Percentiles rank a stretch among this genome's conserved stretches.
Evolutionary conservation across 2,329 filamentous ascomycete genomes (phyloP).

Genomic region (Emergomyces pasteurianus): DNA sequence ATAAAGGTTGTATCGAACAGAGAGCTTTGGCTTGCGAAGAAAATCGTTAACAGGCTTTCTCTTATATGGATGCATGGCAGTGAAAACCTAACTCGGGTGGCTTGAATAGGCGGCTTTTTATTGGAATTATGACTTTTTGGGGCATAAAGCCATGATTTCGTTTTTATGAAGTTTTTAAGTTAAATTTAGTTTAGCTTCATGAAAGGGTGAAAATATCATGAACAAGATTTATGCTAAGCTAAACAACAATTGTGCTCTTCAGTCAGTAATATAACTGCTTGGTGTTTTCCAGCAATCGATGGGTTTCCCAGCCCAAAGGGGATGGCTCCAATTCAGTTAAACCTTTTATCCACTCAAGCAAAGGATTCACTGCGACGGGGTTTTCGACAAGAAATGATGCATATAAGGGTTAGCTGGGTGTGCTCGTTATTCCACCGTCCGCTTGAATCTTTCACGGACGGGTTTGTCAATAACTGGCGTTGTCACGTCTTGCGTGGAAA

Average conservation of each 20-base stretch:
- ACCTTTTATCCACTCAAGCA: no score
- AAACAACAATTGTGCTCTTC: background rate
- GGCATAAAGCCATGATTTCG: background rate
- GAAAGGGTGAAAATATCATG: background rate
- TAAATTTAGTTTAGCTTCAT: background rate
- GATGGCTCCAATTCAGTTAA: no score
- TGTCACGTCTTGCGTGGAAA: no score
- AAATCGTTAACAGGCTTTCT: background rate
- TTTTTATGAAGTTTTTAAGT: background rate
- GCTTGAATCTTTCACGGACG: no score
- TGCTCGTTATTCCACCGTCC: no score
- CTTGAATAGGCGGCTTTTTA: background rate
- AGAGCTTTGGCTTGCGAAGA: background rate
- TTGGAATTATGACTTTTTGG: background rate
- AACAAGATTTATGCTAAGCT: background rate
- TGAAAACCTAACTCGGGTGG: background rate
- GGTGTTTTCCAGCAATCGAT: no score
- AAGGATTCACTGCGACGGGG: no score
- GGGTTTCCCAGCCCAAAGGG: no score
- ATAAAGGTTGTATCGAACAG: slow-evolving; percentile 1
- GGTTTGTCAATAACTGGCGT: no score
- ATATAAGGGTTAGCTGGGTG: no score
- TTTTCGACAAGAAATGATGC: no score
- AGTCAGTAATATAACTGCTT: background rate
- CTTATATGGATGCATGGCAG: background rate